Evolutionary conservation across 2,329 filamentous ascomycete species (phyloP).

Genomic region (Rosellinia necatrix): DNA sequence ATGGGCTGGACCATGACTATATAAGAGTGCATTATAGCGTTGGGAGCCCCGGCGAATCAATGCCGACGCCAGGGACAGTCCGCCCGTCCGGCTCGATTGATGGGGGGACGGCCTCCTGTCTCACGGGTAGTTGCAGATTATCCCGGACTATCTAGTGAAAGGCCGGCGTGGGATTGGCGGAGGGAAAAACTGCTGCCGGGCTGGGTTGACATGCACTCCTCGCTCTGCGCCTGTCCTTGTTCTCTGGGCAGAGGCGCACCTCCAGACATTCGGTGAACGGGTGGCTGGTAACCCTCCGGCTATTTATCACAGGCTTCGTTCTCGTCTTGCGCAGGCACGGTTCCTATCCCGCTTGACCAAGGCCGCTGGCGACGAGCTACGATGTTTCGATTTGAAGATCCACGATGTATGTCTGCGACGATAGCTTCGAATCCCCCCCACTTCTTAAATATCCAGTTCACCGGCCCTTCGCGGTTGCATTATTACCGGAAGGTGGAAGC

Average conservation of each 20-base stretch:
- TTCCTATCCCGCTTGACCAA: neutral
- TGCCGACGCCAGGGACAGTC: constrained; percentile 28
- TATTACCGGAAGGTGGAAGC: constrained; percentile 20
- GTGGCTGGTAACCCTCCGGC: neutral
- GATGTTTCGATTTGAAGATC: neutral
- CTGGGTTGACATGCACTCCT: constrained; percentile 17
- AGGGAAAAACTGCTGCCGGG: constrained; percentile 17
- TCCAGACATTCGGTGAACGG: neutral
- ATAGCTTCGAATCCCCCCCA: constrained; percentile 16
- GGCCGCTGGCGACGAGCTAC: neutral
- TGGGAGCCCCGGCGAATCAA: constrained; percentile 29
- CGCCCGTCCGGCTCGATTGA: constrained; percentile 30
- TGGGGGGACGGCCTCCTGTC: constrained; percentile 23
- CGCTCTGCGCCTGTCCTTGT: too few relatives aligned
- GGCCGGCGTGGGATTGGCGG: constrained; percentile 24
- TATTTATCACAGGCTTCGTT: neutral
- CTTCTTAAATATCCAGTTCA: constrained; percentile 3
- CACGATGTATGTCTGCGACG: neutral
- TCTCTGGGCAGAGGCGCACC: neutral
- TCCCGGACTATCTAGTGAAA: constrained; percentile 26
- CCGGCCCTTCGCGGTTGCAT: constrained; percentile 9
- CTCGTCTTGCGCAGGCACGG: neutral
- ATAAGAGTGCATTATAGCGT: constrained; percentile 31
- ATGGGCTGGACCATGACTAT: constrained; percentile 29
- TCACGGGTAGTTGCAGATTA: constrained; percentile 36